Conservation (phyloP, 805 yeast genomes). For the Suhomyces tanzawaensis region DNA sequence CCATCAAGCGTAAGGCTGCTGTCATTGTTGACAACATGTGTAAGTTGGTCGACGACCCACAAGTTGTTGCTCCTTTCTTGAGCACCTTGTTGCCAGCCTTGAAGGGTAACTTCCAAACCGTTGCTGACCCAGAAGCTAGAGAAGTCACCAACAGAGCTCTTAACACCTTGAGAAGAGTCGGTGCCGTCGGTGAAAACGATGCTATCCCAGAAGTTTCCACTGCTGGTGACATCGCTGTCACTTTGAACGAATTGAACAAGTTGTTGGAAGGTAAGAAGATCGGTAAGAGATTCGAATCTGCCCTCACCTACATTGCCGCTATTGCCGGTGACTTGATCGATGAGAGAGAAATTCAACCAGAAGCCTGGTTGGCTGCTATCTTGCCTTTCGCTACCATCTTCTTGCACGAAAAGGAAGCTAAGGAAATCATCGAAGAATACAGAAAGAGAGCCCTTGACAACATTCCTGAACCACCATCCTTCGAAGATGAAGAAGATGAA, state of each 20-base stretch:
- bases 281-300: constrained; percentile 75
- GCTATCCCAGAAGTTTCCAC: constrained; percentile 94
- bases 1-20: constrained; percentile 99
- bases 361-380: constrained; percentile 83
- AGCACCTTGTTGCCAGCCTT: constrained; percentile 92
- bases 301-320: constrained; percentile 82
- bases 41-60: constrained; percentile 99
- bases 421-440: constrained; percentile 87
- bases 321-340: constrained; percentile 99
- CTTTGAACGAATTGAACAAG: constrained; percentile 74
- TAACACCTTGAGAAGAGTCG: constrained; percentile 97
- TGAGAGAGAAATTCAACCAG: constrained; percentile 90
- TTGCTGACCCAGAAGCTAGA: constrained; percentile 99
- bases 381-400: constrained; percentile 94
- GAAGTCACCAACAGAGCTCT: constrained; percentile 96
- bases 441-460: constrained; percentile 96
- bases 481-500: constrained; percentile 96
- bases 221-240: constrained; percentile 95
- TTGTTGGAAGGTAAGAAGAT: constrained; percentile 67
- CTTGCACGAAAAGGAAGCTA: constrained; percentile 90
- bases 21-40: constrained; percentile 99
- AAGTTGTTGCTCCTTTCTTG: constrained; percentile 99
- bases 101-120: constrained; percentile 88
- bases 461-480: constrained; percentile 94
- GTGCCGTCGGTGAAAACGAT: constrained; percentile 90